Base-by-base conservation (phyloP, 441 rosid genomes). In the Francoa sonchifolia region DNA sequence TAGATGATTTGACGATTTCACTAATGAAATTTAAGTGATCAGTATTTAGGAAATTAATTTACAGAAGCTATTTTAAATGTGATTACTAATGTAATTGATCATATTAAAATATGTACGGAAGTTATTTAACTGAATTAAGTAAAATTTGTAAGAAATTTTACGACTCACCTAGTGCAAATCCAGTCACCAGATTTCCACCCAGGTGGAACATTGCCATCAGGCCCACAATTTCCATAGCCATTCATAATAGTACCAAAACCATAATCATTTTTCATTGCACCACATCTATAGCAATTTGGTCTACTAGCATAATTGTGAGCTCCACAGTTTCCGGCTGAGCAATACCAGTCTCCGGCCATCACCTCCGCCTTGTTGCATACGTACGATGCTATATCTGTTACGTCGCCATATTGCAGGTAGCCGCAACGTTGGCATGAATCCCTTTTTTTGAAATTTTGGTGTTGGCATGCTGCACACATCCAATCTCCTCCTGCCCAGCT, bases 131-230 rank as follows among this genome's bases (percentile, higher is more conserved):
- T n/a, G n/a, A n/a, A n/a, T n/a, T n/a, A n/a, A n/a, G n/a, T n/a
- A n/a, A n/a, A n/a, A n/a, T n/a, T n/a, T n/a, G n/a, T n/a, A n/a
- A n/a, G n/a, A n/a, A n/a, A n/a, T n/a, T n/a, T n/a, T n/a, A n/a
- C n/a, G n/a, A 19, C 11, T 52, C 31, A 74, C 79, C 77, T 62
- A 1, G 71, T 53, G 67, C 97, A 88, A 41, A 82, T 48, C 95
- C 95, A 89, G 44, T 84, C 95, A 30, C 97, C 97, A 12, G 69
- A 5, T 65, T 84, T 84, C 97, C 97, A 88, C 6, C 95, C 97
- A 0, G 97, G 90, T 40, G 85, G 94, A 18, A 19, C 58, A 43
- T 52, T 47, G 11, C 55, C 59, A 42, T 72, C 74, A 11, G 65
- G 44, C 19, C 57, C 73, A 33, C 50, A 61, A 34, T 52, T 48